Conservation (phyloP, 192 early-diverging fungal genomes). For the Umbelopsis sp. region DNA sequence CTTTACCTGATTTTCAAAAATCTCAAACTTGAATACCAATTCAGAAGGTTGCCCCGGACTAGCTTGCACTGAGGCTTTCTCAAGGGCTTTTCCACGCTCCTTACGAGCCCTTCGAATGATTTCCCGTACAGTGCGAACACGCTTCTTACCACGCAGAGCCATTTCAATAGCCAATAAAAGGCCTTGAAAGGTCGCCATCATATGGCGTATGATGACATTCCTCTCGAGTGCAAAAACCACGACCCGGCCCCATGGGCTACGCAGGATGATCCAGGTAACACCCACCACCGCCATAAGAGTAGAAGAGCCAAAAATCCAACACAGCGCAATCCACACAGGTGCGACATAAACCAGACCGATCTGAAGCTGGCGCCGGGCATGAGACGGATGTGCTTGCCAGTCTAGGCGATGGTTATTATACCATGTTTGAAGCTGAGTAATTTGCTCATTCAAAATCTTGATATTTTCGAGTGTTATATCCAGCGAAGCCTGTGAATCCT, state of each 20-base stretch:
- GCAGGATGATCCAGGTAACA: not conserved
- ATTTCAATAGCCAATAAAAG: slow-evolving; percentile 8
- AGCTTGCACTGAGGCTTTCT: not conserved
- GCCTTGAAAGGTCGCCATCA: not conserved
- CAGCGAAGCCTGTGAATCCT: slow-evolving; percentile 27
- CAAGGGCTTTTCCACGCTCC: slow-evolving; percentile 25
- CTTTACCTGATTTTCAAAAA: slow-evolving; percentile 41
- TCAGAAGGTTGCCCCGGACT: slow-evolving; percentile 16
- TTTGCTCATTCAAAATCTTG: not conserved
- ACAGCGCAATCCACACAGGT: slow-evolving; percentile 23
- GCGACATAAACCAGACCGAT: slow-evolving; percentile 23
- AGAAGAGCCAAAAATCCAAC: slow-evolving; percentile 20
- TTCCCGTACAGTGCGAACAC: slow-evolving; percentile 7
- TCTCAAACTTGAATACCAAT: slow-evolving; percentile 39
- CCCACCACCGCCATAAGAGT: slow-evolving; percentile 24
- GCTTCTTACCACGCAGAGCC: slow-evolving; percentile 1
- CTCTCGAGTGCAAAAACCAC: slow-evolving; percentile 3
- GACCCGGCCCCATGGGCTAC: slow-evolving; percentile 29
- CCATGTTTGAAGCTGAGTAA: slow-evolving; percentile 19
- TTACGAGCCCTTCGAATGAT: slow-evolving; percentile 24
- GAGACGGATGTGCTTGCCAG: not conserved
- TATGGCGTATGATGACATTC: slow-evolving; percentile 21
- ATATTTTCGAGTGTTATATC: slow-evolving; percentile 36
- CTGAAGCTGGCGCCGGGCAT: slow-evolving; percentile 31
- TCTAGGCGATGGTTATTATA: not conserved